A percentile compares a stretch with the other conserved stretches of the same genome.
Evolutionary conservation across 2,329 filamentous ascomycete genomes (phyloP).

Genomic region (Aspergillus ibericus): DNA sequence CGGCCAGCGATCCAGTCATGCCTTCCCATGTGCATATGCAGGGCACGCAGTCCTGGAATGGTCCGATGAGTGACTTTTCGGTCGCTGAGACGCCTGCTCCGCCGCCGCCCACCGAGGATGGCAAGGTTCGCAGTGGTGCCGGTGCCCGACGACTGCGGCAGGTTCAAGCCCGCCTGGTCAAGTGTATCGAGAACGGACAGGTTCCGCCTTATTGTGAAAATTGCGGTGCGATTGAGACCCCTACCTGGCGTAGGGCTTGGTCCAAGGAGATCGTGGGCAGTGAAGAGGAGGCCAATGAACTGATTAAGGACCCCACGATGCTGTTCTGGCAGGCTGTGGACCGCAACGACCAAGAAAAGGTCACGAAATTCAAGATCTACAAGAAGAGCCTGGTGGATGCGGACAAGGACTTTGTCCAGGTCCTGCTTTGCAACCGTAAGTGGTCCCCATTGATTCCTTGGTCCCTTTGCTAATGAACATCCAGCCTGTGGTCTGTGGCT

Average conservation of each 20-base stretch:
- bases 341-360: conserved; percentile 61
- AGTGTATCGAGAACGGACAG: conserved; percentile 70
- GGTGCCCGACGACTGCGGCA: conserved; percentile 67
- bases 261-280: conserved; percentile 71
- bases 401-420: conserved; percentile 70
- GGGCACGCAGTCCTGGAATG: conserved; percentile 39
- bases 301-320: conserved; percentile 69
- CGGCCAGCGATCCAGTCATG: conserved; percentile 54
- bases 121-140: conserved; percentile 47
- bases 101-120: conserved; percentile 30
- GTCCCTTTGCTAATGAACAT: conserved; percentile 9
- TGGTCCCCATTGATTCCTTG: conserved; percentile 26
- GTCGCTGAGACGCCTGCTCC: conserved; percentile 41
- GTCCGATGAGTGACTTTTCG: conserved; percentile 46
- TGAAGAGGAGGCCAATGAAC: conserved; percentile 69
- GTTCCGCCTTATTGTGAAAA: conserved; percentile 89
- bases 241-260: conserved; percentile 93
- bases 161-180: conserved; percentile 57
- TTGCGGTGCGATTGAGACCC: conserved; percentile 92
- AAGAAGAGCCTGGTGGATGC: conserved; percentile 69
- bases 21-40: conserved; percentile 19
- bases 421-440: conserved; percentile 84
- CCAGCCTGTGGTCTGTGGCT: conserved; percentile 90
- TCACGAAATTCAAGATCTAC: conserved; percentile 69
- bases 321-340: conserved; percentile 71